phyloP scores from a whole-genome alignment of 129 eudicot genomes.

The Escallonia rubra region DNA sequence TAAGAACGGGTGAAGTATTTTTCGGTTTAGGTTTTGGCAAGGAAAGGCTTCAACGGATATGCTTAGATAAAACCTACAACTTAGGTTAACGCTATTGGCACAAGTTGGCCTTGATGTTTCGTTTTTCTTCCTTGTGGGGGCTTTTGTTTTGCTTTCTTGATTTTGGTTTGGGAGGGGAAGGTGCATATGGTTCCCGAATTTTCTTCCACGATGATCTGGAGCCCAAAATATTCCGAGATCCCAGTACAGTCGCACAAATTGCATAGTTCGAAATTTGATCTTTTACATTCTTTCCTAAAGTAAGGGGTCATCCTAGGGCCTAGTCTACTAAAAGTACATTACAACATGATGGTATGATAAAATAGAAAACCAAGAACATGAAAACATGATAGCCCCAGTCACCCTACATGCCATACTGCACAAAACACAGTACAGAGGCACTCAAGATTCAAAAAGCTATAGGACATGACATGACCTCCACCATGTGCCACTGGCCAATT shows the following conservation, averaged over 20 bases:
- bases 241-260: background rate
- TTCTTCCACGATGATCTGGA: background rate
- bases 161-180: background rate
- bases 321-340: background rate
- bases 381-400: slow-evolving; percentile 39
- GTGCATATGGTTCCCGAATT: background rate
- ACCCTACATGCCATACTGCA: slow-evolving; percentile 6
- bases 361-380: slow-evolving; percentile 28
- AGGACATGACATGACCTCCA: slow-evolving; percentile 29
- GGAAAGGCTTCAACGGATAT: too few relatives aligned
- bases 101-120: too few relatives aligned
- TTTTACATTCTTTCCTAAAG: background rate
- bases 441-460: slow-evolving; percentile 33
- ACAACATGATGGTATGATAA: slow-evolving; percentile 1
- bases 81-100: too few relatives aligned
- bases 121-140: too few relatives aligned
- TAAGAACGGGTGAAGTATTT: too few relatives aligned
- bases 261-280: background rate
- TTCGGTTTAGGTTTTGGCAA: too few relatives aligned
- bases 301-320: background rate
- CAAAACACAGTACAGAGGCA: slow-evolving; percentile 34
- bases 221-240: too few relatives aligned
- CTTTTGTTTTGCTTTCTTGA: too few relatives aligned
- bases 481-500: slow-evolving; percentile 46
- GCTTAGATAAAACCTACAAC: too few relatives aligned